Base-by-base conservation (phyloP, 1,284 basidiomycete species). In the Butyriboletus regius region DNA sequence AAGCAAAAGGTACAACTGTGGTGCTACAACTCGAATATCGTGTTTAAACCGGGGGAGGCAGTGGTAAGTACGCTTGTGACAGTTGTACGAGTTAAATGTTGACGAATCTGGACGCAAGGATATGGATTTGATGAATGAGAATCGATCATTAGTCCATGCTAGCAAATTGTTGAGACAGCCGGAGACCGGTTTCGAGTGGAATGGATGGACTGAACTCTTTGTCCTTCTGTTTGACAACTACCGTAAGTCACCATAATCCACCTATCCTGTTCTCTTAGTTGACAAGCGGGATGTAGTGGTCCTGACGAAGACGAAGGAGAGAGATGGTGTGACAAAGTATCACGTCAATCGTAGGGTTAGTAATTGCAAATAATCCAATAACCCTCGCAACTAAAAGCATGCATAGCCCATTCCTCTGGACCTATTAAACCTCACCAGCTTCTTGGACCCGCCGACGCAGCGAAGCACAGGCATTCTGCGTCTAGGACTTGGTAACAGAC, bases 171-270 rank as follows among this genome's bases (percentile, higher is more conserved):
- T 87, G 49, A 79, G 91, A 38, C 89, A 93, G 59, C 85, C 90
- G 14, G 92, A 95, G 51, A 85, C 80, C n/a, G 83, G 84, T 13
- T 81, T 88, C 50, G 83, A 86, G 63, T 82, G 80, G 73, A 83
- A 77, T 56, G 85, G 82, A 28, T 93, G 89, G 88, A 84, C 81
- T 40, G 92, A 96, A 61, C 72, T 94, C 3, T 86, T 85, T 57
- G 85, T 92, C 4, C 75, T 96, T 50, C 72, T 97, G 5, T 95
- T 97, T 64, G 94, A 96, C 66, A 91, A 95, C 66, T 97, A 95
- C 61, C 69, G 91, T 92, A 60, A 67, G 88, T 73, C 20, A 29
- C 4, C 33, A 26, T 33, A 35, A 33, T 32, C 10, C 29, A 14
- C 20, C n/a, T 34, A 42, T 8, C 38, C 46, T 28, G 26, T 24